Conservation (phyloP, 768 basidiomycete species). For the Paxillus rubicundulus region DNA sequence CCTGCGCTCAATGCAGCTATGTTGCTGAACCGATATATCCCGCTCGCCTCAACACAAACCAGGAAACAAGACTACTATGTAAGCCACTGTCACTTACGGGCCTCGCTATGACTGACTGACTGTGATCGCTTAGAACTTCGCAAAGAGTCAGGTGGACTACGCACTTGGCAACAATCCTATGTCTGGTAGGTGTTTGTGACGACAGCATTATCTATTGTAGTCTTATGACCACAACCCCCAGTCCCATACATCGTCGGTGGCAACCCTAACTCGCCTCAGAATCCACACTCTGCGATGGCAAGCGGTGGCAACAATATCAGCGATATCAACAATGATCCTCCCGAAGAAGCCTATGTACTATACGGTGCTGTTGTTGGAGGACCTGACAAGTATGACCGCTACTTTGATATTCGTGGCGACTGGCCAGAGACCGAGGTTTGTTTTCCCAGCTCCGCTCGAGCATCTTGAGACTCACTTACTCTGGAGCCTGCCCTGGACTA, state of each 20-base stretch:
- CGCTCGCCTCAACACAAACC: constrained; percentile 59
- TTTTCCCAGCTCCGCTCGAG: background rate
- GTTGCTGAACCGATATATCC: constrained; percentile 75
- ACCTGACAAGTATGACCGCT: constrained; percentile 71
- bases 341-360: constrained; percentile 68
- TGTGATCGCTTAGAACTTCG: constrained; percentile 52
- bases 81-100: constrained; percentile 12
- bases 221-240: background rate
- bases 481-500: constrained; percentile 78
- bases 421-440: constrained; percentile 86
- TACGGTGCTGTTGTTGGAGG: constrained; percentile 92
- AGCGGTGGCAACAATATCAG: constrained; percentile 74
- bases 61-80: constrained; percentile 65
- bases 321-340: constrained; percentile 70
- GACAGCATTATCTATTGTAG: background rate
- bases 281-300: constrained; percentile 89
- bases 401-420: constrained; percentile 83
- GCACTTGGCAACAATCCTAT: constrained; percentile 87
- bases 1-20: constrained; percentile 87
- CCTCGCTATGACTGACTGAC: constrained; percentile 9
- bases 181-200: constrained; percentile 51
- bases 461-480: constrained; percentile 10
- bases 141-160: constrained; percentile 77
- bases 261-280: constrained; percentile 87
- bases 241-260: constrained; percentile 73